Percentiles rank a stretch among this genome's conserved stretches.
These are phyloP conservation scores for Blastocystis sp. DNA, from an alignment of 352 stramenopile species.

Conservation along the genomic window DNA sequence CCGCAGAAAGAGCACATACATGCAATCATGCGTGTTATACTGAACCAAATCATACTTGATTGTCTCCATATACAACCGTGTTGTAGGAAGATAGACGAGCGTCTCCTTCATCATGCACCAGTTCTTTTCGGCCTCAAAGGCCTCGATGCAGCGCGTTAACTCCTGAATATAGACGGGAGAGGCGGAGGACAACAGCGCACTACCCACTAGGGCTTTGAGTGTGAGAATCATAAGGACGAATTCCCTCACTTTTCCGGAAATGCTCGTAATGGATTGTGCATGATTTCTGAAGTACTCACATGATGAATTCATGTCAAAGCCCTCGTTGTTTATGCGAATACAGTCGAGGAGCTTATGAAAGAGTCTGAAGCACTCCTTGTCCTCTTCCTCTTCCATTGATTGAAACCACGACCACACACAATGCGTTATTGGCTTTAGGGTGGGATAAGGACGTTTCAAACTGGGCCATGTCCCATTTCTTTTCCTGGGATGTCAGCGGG, in stretches of 20 bases:
- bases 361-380: neutral
- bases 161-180: neutral
- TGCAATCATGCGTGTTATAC: slow-evolving; percentile 24
- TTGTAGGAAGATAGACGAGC: neutral
- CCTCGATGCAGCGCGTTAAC: slow-evolving; percentile 16
- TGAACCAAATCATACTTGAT: slow-evolving; percentile 51
- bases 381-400: neutral
- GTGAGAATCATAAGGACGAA: slow-evolving; percentile 23
- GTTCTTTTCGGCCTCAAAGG: slow-evolving; percentile 22
- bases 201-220: neutral
- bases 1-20: slow-evolving; percentile 36
- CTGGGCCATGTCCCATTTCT: neutral
- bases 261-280: neutral
- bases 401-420: neutral
- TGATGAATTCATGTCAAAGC: slow-evolving; percentile 24
- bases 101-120: slow-evolving; percentile 15
- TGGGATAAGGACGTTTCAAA: neutral
- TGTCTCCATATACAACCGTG: slow-evolving; percentile 23
- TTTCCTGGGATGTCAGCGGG: neutral
- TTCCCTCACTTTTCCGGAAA: neutral
- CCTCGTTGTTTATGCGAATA: neutral
- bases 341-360: slow-evolving; percentile 17
- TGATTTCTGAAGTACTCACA: slow-evolving; percentile 56
- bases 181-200: neutral
- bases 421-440: neutral